These are phyloP conservation scores for Cyberlindnera maritima DNA, from an alignment of 805 yeast genomes.

Conservation along the genomic window DNA sequence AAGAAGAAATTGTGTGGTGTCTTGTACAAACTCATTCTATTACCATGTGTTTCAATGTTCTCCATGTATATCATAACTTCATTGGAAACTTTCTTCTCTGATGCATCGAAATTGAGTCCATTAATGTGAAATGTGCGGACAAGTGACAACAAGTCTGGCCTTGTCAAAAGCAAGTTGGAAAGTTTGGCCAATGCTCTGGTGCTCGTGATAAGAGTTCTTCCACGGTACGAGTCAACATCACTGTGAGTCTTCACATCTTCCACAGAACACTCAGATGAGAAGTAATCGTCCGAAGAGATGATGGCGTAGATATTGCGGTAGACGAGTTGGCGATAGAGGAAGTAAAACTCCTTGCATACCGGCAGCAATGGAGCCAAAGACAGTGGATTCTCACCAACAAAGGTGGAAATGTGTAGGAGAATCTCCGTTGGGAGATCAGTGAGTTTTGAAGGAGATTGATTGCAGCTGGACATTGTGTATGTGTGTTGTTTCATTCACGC, in stretches of 20 bases:
- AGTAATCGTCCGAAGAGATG: constrained; percentile 13
- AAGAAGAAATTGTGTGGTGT: constrained; percentile 10
- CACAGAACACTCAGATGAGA: neutral
- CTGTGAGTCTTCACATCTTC: neutral
- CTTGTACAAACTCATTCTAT: neutral
- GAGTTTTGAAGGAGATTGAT: neutral
- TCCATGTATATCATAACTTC: constrained; percentile 3
- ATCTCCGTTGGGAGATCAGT: constrained; percentile 14
- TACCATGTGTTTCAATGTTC: neutral
- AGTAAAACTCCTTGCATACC: constrained; percentile 15
- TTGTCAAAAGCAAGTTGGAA: constrained; percentile 3
- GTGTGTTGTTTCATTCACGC: too few species aligned
- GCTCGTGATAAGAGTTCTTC: constrained; percentile 10
- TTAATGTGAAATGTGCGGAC: constrained; percentile 8
- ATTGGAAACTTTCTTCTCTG: constrained; percentile 4
- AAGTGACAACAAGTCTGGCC: constrained; percentile 3
- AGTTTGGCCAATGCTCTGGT: constrained; percentile 3
- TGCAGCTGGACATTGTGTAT: neutral
- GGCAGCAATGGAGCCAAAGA: constrained; percentile 8
- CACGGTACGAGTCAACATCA: neutral
- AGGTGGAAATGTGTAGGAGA: constrained; percentile 5
- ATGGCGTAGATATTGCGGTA: constrained; percentile 17
- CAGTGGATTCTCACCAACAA: constrained; percentile 8
- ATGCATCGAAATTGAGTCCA: constrained; percentile 11
- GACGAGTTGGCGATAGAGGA: constrained; percentile 7